Percentiles rank a stretch among this genome's conserved stretches.
These are phyloP conservation scores for Paramyrothecium roridum DNA, from an alignment of 2,329 filamentous ascomycete species.

Conservation along the genomic window DNA sequence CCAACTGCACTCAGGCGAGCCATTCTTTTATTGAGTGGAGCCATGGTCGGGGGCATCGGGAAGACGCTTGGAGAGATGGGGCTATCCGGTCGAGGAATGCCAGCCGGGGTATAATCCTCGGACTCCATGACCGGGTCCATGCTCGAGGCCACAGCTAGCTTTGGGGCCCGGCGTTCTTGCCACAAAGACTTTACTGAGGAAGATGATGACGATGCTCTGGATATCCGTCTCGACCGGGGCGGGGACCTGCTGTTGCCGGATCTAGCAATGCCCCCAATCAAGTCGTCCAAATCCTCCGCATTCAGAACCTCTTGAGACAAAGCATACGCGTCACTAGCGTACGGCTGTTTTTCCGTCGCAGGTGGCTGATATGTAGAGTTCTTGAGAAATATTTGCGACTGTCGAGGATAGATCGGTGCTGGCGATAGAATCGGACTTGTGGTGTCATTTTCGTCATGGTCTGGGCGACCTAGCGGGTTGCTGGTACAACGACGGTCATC, in stretches of 20 bases:
- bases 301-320: background rate
- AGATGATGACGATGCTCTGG: background rate
- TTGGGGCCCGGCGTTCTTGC: background rate
- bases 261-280: background rate
- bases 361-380: background rate
- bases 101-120: slow-evolving; percentile 10
- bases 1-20: slow-evolving; percentile 34
- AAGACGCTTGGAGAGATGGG: slow-evolving; percentile 32
- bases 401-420: slow-evolving; percentile 7
- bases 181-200: background rate
- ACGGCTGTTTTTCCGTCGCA: background rate
- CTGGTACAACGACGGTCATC: too few species aligned
- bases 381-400: slow-evolving; percentile 4
- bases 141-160: background rate
- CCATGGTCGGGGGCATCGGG: slow-evolving; percentile 14
- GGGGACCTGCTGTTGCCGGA: background rate
- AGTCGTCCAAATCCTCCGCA: background rate
- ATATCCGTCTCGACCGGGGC: background rate
- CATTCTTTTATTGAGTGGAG: slow-evolving; percentile 32
- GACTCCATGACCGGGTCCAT: background rate
- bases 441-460: background rate
- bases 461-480: background rate
- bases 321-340: background rate
- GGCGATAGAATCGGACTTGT: background rate
- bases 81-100: slow-evolving; percentile 38